phyloP scores from a whole-genome alignment of 2,329 filamentous ascomycete genomes.

The Alternaria postmessia region DNA sequence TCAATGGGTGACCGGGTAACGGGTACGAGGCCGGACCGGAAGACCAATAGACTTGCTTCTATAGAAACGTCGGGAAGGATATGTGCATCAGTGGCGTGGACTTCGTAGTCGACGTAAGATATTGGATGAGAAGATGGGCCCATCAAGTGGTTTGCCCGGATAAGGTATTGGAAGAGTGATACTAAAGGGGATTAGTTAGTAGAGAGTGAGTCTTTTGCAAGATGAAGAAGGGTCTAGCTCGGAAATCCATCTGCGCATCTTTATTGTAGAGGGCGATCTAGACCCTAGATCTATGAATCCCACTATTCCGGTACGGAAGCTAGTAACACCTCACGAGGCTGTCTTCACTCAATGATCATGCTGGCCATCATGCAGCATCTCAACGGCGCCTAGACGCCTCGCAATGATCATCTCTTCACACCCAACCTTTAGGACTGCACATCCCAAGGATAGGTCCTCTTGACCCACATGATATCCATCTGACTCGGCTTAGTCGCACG shows the following conservation, averaged over 20 bases:
- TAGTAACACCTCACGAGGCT: neutral
- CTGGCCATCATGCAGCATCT: neutral
- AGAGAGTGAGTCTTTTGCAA: neutral
- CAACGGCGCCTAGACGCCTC: neutral
- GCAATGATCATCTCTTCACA: neutral
- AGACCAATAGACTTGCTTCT: neutral
- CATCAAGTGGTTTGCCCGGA: neutral
- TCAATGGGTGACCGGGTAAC: neutral
- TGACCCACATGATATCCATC: neutral
- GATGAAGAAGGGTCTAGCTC: neutral
- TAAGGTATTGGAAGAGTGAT: neutral
- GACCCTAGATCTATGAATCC: neutral
- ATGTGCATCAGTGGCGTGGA: neutral
- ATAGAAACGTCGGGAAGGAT: neutral
- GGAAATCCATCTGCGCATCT: neutral
- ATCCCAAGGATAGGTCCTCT: neutral
- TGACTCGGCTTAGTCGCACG: neutral
- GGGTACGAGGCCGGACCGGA: neutral
- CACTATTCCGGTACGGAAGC: neutral
- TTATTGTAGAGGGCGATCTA: neutral
- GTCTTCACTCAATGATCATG: neutral
- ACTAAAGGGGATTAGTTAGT: fast-evolving
- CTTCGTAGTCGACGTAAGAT: neutral
- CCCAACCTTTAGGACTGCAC: neutral
- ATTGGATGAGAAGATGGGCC: too few relatives aligned